Base-by-base conservation (phyloP, 441 rosid species). In the Cnidoscolus chayamansa region DNA sequence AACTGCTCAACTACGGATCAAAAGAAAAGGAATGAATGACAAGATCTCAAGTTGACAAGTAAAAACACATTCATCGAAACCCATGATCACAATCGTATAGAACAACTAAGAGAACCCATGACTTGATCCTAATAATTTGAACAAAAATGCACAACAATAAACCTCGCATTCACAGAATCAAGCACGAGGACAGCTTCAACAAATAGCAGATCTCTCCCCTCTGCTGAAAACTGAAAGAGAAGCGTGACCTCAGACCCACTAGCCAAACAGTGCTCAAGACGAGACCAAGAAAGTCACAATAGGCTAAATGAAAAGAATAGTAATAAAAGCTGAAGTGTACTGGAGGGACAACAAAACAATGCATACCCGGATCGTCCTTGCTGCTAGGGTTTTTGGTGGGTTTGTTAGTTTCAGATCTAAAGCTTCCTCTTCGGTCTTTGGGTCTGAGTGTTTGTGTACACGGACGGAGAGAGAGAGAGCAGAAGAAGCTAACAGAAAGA, bases 401-500 rank as follows among this genome's bases (percentile, higher is more conserved):
- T 47, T 62, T 64, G 45, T 16, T 20, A 68, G 77, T 76, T 73
- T 72, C 85, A 87, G 91, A 89, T 87, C 90, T 84, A 72, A 72
- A 81, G 79, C 72, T 75, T 62, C 10, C n/a, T 64, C 55, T 45
- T 3, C 31, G 63, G 57, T 43, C 72, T 61, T 30, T 40, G 67
- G 63, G 48, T 68, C 35, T 65, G 57, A 53, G 73, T 56, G 56
- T 47, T 17, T 68, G 83, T 70, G 61, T 58, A 5, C 17, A 68
- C 71, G 20, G 72, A 17, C 9, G 25, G n/a, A 66, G 77, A 50
- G 78, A 67, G 55, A 79, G 71, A 45, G 49, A 43, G 63, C 16
- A 51, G 64, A 19, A 76, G 79, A 69, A 71, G 71, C 63, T 17
- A 47, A 63, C 77, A 40, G 45, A 35, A 35, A 4, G 37, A 40